Percentiles rank a stretch among this genome's conserved stretches.
Conservation (phyloP, 805 yeast genomes). For the Ogataea pignaliae region DNA sequence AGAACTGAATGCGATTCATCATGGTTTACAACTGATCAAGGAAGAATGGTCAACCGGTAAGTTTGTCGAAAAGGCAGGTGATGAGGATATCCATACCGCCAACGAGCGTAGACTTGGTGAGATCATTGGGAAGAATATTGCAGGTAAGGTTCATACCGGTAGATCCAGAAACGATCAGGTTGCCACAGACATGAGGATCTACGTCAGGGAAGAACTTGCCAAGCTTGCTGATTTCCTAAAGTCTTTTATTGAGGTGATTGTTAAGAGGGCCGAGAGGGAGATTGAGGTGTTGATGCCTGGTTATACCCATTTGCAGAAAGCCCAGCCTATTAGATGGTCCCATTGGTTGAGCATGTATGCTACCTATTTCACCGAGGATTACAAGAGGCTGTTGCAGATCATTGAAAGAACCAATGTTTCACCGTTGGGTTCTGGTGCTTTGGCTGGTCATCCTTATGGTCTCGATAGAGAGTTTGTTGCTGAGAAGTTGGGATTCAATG, state of each 20-base stretch:
- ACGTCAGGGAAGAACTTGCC: constrained; percentile 75
- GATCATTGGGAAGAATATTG: constrained; percentile 84
- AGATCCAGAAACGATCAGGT: constrained; percentile 98
- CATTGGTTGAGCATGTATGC: constrained; percentile 96
- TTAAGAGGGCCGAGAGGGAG: constrained; percentile 76
- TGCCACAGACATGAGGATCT: constrained; percentile 97
- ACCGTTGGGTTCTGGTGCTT: constrained; percentile 96
- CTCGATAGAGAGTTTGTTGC: constrained; percentile 92
- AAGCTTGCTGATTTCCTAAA: constrained; percentile 53
- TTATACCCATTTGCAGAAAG: constrained; percentile 96
- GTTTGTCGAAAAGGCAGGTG: constrained; percentile 79
- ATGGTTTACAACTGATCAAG: constrained; percentile 68
- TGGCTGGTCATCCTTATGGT: constrained; percentile 99
- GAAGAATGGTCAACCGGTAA: constrained; percentile 73
- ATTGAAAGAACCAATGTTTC: constrained; percentile 78
- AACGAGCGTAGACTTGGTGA: constrained; percentile 98
- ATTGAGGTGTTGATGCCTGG: constrained; percentile 97
- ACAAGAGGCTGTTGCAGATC: constrained; percentile 77
- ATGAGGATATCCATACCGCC: constrained; percentile 98
- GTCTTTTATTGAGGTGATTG: constrained; percentile 61
- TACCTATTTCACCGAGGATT: constrained; percentile 88
- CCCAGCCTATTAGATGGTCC: constrained; percentile 99
- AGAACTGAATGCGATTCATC: constrained; percentile 77
- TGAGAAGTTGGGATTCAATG: constrained; percentile 67
- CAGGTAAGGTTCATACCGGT: constrained; percentile 99